These are phyloP conservation scores for Gracilaria caudata DNA, from an alignment of 23 red algal genomes.

Conservation along the genomic window DNA sequence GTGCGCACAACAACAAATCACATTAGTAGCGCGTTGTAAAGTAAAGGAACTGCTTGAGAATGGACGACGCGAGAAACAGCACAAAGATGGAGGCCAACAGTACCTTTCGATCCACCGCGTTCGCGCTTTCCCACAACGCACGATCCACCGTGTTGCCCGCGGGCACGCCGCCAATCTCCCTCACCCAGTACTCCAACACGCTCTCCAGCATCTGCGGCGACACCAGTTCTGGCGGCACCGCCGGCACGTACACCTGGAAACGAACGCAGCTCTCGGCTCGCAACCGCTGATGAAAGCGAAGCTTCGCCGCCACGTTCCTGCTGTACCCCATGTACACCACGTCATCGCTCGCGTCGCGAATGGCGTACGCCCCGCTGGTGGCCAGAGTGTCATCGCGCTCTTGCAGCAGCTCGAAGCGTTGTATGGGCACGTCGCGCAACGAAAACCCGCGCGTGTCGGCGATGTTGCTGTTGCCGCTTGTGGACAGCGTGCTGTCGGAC, in stretches of 20 bases:
- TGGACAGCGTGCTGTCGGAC: neutral
- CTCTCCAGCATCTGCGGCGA: slow-evolving; percentile 63
- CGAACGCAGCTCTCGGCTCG: slow-evolving; percentile 7
- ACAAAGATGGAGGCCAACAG: slow-evolving; percentile 47
- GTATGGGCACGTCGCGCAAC: slow-evolving; percentile 1
- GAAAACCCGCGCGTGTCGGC: slow-evolving; percentile 25
- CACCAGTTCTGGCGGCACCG: slow-evolving; percentile 29
- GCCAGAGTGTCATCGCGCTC: neutral
- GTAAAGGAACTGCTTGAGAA: slow-evolving; percentile 56
- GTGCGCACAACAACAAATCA: neutral
- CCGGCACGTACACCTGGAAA: slow-evolving; percentile 49
- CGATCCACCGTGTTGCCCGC: slow-evolving; percentile 61
- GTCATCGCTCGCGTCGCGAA: slow-evolving; percentile 18
- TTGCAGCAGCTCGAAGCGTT: neutral
- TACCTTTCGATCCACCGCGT: slow-evolving; percentile 50
- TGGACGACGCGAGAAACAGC: slow-evolving; percentile 51
- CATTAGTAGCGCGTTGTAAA: slow-evolving; percentile 65
- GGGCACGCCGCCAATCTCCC: slow-evolving; percentile 77
- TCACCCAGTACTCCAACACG: slow-evolving; percentile 78
- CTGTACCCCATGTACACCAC: slow-evolving; percentile 79
- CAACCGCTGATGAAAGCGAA: slow-evolving; percentile 47
- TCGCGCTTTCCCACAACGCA: slow-evolving; percentile 25
- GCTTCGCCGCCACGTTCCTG: slow-evolving; percentile 64
- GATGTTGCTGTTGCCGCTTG: neutral
- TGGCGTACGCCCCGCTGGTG: slow-evolving; percentile 64